These are phyloP conservation scores for Cystobasidiaceae sp. DNA, from an alignment of 1,284 basidiomycete genomes.

Conservation along the genomic window DNA sequence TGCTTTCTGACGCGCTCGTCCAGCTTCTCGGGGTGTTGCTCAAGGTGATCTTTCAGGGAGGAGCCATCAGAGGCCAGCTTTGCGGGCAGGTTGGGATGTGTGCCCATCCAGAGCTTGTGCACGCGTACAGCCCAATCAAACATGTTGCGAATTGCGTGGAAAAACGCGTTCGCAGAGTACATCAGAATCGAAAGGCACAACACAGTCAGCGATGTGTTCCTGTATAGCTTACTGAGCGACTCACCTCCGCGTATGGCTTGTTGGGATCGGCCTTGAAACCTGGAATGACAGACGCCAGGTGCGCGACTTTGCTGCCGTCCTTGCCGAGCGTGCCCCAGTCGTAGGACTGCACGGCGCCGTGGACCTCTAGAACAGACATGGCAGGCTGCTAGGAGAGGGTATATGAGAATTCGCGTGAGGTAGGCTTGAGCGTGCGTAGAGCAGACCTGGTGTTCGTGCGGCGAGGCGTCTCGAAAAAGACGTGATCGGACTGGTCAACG, in stretches of 20 bases:
- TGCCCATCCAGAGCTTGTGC: slow-evolving; percentile 99
- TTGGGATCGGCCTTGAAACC: slow-evolving; percentile 55
- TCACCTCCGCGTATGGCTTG: slow-evolving; percentile 62
- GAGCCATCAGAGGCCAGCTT: slow-evolving; percentile 53
- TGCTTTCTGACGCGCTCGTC: slow-evolving; percentile 60
- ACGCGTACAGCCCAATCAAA: no score
- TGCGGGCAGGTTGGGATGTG: slow-evolving; percentile 83
- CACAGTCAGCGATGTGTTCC: neutral
- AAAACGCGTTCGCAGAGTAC: no score
- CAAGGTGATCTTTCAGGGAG: slow-evolving; percentile 60
- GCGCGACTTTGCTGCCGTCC: slow-evolving; percentile 51
- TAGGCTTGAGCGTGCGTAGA: no score
- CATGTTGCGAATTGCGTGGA: no score
- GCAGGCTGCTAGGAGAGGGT: neutral
- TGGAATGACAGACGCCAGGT: slow-evolving; percentile 52
- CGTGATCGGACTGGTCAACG: no score
- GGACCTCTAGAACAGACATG: slow-evolving; percentile 34
- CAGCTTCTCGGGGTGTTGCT: slow-evolving; percentile 59
- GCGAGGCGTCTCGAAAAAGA: no score
- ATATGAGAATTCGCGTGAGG: no score
- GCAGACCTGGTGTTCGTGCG: no score
- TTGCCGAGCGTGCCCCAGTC: slow-evolving; percentile 57
- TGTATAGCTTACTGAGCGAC: slow-evolving; percentile 34
- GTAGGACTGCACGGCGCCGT: slow-evolving; percentile 47
- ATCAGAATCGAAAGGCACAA: no score